Percentiles rank a stretch among this genome's conserved stretches.
Evolutionary conservation across 2,329 filamentous ascomycete species (phyloP).

Genomic region (Colletotrichum neosansevieriae): DNA sequence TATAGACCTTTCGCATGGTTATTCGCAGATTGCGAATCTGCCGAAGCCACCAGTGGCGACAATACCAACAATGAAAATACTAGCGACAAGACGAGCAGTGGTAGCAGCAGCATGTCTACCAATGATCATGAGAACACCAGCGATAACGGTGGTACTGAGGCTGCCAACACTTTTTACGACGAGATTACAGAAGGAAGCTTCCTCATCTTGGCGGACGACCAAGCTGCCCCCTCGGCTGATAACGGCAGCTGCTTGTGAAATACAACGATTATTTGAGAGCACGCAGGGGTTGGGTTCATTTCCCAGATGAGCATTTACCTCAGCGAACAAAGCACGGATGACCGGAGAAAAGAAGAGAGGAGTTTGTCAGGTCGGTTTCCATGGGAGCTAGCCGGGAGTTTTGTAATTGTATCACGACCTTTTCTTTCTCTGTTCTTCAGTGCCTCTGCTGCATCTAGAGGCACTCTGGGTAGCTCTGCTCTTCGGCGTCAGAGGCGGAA

Average conservation of each 20-base stretch:
- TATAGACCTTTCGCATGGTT: background rate
- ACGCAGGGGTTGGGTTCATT: background rate
- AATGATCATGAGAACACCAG: background rate
- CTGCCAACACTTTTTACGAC: background rate
- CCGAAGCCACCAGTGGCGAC: background rate
- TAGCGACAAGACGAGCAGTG: background rate
- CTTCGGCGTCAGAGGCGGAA: constrained; percentile 24
- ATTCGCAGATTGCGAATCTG: background rate
- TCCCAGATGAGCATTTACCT: too few species aligned
- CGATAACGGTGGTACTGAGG: background rate
- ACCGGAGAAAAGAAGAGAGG: background rate
- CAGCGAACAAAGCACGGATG: constrained; percentile 3
- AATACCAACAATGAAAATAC: background rate
- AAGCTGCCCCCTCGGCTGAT: constrained; percentile 15
- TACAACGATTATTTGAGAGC: background rate
- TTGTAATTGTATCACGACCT: constrained; percentile 29
- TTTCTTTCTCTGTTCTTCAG: background rate
- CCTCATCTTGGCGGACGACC: constrained; percentile 15
- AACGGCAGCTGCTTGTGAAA: constrained; percentile 24
- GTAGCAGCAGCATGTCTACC: constrained; percentile 2
- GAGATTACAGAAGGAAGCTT: constrained; percentile 7
- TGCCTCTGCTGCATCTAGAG: background rate
- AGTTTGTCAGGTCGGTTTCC: background rate
- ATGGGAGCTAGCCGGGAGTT: constrained; percentile 18
- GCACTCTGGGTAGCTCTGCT: background rate